Percentiles rank a stretch among this genome's conserved stretches.
Evolutionary conservation across 164 flowering plant species (phyloP).

Genomic region (Piper betle): DNA sequence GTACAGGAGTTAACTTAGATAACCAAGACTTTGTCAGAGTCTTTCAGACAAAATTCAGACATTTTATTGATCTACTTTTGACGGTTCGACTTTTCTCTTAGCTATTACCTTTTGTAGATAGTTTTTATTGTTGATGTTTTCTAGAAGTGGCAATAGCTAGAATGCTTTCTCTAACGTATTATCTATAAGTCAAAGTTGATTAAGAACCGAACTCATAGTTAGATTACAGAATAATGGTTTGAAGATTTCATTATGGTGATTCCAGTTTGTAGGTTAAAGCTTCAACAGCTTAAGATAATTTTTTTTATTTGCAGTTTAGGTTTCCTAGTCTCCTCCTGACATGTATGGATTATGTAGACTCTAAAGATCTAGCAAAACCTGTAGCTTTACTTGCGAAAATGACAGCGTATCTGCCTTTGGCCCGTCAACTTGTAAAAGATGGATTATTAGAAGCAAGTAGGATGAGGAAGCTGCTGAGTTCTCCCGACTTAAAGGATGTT

Average conservation of each 20-base stretch:
- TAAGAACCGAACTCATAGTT: neutral
- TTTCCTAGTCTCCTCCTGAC: slow-evolving; percentile 53
- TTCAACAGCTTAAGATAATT: neutral
- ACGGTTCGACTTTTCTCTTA: slow-evolving; percentile 44
- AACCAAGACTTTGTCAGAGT: slow-evolving; percentile 61
- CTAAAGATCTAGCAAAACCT: slow-evolving; percentile 59
- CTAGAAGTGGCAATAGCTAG: neutral
- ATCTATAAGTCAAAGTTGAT: too few relatives aligned
- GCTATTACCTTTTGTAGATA: slow-evolving; percentile 3
- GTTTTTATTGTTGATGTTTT: neutral
- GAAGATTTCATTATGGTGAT: neutral
- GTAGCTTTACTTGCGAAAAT: slow-evolving; percentile 94
- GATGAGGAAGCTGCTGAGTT: slow-evolving; percentile 46
- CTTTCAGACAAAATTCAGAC: slow-evolving; percentile 64
- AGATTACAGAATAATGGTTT: too few relatives aligned
- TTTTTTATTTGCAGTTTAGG: slow-evolving; percentile 45
- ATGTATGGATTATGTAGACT: slow-evolving; percentile 61
- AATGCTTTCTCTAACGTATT: too few relatives aligned
- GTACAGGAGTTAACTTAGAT: slow-evolving; percentile 53
- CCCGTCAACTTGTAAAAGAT: slow-evolving; percentile 63
- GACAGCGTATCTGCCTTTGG: slow-evolving; percentile 49
- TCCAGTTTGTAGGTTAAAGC: neutral
- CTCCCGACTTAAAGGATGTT: slow-evolving; percentile 65
- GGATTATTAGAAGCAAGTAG: slow-evolving; percentile 67
- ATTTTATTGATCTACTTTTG: slow-evolving; percentile 54